These are phyloP conservation scores for Suillus ampliporus DNA, from an alignment of 768 basidiomycete species.

Conservation along the genomic window DNA sequence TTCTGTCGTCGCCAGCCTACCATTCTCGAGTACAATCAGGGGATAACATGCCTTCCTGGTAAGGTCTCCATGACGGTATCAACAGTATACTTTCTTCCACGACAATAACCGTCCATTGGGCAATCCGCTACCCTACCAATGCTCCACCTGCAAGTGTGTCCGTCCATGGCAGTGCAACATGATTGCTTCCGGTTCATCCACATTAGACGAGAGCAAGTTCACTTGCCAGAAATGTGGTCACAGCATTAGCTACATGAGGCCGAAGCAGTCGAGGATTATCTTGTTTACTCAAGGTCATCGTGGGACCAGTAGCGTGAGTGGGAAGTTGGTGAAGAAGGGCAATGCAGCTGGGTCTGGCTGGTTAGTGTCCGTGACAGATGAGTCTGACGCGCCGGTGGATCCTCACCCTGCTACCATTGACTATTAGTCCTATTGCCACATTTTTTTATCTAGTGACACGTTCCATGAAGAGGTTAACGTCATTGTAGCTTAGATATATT, in stretches of 20 bases:
- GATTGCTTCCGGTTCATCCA: neutral
- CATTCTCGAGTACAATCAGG: neutral
- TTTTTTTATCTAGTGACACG: too few relatives aligned
- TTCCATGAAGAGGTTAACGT: too few relatives aligned
- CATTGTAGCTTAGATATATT: too few relatives aligned
- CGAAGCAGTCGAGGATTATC: neutral
- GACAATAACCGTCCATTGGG: neutral
- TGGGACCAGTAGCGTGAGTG: neutral
- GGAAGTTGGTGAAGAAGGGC: neutral
- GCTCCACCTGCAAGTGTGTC: neutral
- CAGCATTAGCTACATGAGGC: neutral
- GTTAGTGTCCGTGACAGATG: neutral
- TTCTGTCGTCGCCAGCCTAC: neutral
- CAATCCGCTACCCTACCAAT: neutral
- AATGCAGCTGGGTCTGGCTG: neutral
- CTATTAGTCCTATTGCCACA: too few relatives aligned
- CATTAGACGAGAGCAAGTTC: neutral
- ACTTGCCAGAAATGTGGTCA: neutral
- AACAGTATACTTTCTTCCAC: neutral
- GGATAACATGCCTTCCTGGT: neutral
- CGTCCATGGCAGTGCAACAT: neutral
- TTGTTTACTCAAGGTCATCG: neutral
- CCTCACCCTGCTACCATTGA: too few relatives aligned
- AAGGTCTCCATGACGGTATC: neutral
- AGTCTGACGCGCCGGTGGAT: too few relatives aligned